Base-by-base conservation (phyloP, 176 grass and related monocot genomes). In the Typha latifolia region DNA sequence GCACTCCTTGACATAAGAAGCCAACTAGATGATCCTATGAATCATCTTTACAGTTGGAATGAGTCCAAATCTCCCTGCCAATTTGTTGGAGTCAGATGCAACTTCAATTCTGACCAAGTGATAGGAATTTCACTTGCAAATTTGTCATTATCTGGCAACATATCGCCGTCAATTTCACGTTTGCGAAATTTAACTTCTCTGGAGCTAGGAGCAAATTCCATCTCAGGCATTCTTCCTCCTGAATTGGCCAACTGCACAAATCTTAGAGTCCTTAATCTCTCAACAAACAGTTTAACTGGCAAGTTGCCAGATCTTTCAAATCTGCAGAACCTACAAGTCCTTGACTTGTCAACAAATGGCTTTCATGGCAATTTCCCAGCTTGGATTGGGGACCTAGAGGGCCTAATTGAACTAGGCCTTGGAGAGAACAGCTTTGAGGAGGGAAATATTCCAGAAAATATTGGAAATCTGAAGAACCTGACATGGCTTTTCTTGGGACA, bases 311-410 rank as follows among this genome's bases (percentile, higher is more conserved):
- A 99, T 81, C 73, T 99, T 78, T 93, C 89, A 66, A 64, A 75
- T 32, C 73, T 93, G 14, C 12, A 69, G 49, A 86, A 81, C 51
- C 77, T 99, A 18, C 51, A 85, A 75, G 67, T 87, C 76, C 78
- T 99, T 77, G 94, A 99, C 66, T 32, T 93, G 67, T 99, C 94
- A 4, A 93, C 94, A 66, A 99, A 99, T 74, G 29, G 5, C 27
- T 87, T 99, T 64, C 64, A 49, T 49, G 94, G 85, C 49, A 56
- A 80, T 70, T 93, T 99, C 19, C 94, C 94, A 56, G 23, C 15
- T 29, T 99, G 94, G 94, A 7, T 85, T 24, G 78, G 72, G 18
- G 81, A 68, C 73, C 71, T 99, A 68, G 57, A 67, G 62, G 65
- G 69, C 64, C 70, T 99, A 56, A 63, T 49, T 77, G 51, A 73